phyloP scores from a whole-genome alignment of 176 grass and related monocot genomes.

The Echinochloa phyllopogon region DNA sequence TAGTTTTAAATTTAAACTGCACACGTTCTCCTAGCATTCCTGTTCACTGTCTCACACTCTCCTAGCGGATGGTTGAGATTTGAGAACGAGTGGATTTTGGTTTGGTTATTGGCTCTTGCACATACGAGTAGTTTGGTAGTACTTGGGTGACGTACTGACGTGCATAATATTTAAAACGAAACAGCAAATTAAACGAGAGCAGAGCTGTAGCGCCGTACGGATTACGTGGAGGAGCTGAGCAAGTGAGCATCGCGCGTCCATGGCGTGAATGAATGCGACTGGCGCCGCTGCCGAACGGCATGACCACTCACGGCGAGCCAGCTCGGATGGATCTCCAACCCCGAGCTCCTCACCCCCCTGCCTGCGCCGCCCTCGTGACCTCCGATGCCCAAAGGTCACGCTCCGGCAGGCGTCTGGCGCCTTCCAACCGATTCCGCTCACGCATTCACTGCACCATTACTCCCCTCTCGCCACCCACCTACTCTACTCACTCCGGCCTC shows the following conservation, averaged over 20 bases:
- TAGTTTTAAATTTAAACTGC: no score
- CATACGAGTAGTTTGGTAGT: not conserved
- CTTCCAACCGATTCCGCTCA: conserved; percentile 42
- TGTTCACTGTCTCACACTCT: not conserved
- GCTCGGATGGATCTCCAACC: conserved; percentile 27
- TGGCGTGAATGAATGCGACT: conserved; percentile 43
- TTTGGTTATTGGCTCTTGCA: not conserved
- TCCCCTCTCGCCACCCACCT: conserved; percentile 25
- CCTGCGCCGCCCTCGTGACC: not conserved
- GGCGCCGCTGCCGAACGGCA: conserved; percentile 40
- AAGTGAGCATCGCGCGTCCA: not conserved
- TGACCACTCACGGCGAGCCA: conserved; percentile 20
- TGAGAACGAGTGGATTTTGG: not conserved
- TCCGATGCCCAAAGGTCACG: not conserved
- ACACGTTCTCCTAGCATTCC: not conserved
- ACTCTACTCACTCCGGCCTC: conserved; percentile 49
- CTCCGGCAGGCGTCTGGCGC: not conserved
- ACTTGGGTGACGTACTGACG: not conserved
- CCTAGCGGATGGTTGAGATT: not conserved
- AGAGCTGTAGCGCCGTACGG: not conserved
- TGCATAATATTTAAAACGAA: not conserved
- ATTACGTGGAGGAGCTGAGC: not conserved
- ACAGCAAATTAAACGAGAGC: not conserved
- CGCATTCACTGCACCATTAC: conserved; percentile 54
- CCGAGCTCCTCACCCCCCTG: not conserved